phyloP scores from a whole-genome alignment of 306 rosid species.

The Chamaecrista fasciculata region DNA sequence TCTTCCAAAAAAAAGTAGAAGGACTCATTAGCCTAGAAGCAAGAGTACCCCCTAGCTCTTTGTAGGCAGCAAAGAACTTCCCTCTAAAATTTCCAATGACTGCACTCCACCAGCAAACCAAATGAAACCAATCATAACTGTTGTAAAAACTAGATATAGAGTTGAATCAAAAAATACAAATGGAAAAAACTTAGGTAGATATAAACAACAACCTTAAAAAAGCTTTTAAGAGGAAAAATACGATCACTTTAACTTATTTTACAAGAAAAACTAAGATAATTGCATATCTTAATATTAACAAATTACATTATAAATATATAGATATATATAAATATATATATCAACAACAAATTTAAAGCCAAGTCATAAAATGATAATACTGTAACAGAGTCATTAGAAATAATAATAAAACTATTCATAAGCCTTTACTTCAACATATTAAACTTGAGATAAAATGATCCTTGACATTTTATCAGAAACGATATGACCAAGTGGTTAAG shows the following conservation, averaged over 20 bases:
- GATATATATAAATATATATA: not conserved
- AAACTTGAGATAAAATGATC: too few species aligned
- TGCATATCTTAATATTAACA: not conserved
- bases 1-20: not conserved
- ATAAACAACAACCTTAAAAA: not conserved
- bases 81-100: not conserved
- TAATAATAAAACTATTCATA: too few species aligned
- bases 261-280: not conserved
- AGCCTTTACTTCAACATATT: too few species aligned
- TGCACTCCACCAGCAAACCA: not conserved
- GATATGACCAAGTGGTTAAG: too few species aligned
- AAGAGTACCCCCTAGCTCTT: not conserved
- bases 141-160: not conserved
- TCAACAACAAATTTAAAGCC: not conserved
- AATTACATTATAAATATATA: not conserved
- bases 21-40: not conserved
- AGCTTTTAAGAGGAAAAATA: not conserved
- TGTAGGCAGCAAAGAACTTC: not conserved
- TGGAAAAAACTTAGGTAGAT: constrained; percentile 12
- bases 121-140: not conserved
- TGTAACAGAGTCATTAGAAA: not conserved
- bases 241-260: too few species aligned
- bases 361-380: constrained; percentile 15
- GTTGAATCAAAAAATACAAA: not conserved
- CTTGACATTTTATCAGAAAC: too few species aligned